Conservation (phyloP, 306 rosid species). For the Acmispon strigosus region DNA sequence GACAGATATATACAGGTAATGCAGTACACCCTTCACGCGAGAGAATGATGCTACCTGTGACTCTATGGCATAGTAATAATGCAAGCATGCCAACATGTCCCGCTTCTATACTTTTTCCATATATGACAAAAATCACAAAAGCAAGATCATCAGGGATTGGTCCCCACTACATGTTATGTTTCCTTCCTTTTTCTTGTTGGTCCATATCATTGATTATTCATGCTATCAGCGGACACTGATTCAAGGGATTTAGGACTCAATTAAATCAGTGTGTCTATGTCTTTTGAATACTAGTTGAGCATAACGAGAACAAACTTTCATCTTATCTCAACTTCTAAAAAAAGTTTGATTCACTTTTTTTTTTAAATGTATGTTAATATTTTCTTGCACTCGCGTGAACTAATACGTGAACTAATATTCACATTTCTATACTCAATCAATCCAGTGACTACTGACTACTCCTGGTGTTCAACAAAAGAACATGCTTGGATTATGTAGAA, state of each 20-base stretch:
- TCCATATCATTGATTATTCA: not conserved
- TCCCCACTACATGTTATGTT: not conserved
- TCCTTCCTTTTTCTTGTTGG: not conserved
- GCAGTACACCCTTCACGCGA: not conserved
- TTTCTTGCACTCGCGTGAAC: too few relatives aligned
- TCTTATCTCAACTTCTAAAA: too few relatives aligned
- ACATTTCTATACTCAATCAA: not conserved
- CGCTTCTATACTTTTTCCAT: not conserved
- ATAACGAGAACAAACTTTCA: too few relatives aligned
- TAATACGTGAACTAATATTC: too few relatives aligned
- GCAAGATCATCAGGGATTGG: not conserved
- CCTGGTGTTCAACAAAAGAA: too few relatives aligned
- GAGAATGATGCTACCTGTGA: conserved; percentile 4
- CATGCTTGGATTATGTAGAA: too few relatives aligned
- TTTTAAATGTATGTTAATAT: too few relatives aligned
- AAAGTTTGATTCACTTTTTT: too few relatives aligned
- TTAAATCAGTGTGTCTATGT: too few relatives aligned
- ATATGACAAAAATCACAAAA: not conserved
- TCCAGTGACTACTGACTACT: not conserved
- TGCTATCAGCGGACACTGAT: not conserved
- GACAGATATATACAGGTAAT: not conserved
- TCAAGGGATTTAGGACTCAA: not conserved
- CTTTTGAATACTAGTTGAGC: too few relatives aligned
- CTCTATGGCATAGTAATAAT: not conserved
- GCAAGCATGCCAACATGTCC: conserved; percentile 13